Base-by-base conservation (phyloP, 345 rosid genomes). In the Euphorbia pulcherrima region DNA sequence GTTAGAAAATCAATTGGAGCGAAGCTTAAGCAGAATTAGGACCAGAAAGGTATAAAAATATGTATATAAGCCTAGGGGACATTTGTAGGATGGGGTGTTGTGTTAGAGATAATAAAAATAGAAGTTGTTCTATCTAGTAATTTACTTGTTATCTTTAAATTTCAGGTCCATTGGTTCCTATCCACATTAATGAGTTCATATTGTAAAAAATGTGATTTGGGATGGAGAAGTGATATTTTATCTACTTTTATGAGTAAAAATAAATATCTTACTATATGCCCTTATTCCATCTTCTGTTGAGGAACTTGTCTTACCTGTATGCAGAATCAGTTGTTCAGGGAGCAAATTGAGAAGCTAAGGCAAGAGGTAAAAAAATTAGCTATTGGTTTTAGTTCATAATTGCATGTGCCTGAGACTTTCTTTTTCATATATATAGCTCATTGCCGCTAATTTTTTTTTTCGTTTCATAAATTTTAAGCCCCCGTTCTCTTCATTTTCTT, bases 1-100 rank as follows among this genome's bases (percentile, higher is more conserved):
- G 64, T 24, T 88, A 39, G 98, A 90, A 77, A 89, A 72, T 70
- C 96, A 93, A 69, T 14, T 90, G 77, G 96, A 87, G 28, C 80
- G 83, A 78, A 79, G 97, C 81, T 83, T 93, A 61, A 71, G 75
- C 70, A 85, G 72, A 79, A 85, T 93, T 62, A 83, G 96, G 84
- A 87, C 88, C 27, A 87, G 79, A 85, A 90, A 90, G 98, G 97
- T 90, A 74, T 63, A 21, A 27, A 54, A 2, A 7, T n/a, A 18
- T 18, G 24, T 10, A 37, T 28, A 57, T 57, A 33, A 33, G 4
- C n/a, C n/a, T n/a, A n/a, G n/a, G n/a, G n/a, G n/a, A n/a, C n/a
- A n/a, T n/a, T n/a, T n/a, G n/a, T n/a, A n/a, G n/a, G n/a, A n/a
- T n/a, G n/a, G n/a, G n/a, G n/a, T n/a, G n/a, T n/a, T n/a, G n/a